These are phyloP conservation scores for Eucalyptus albens DNA, from an alignment of 345 rosid species.

Conservation along the genomic window DNA sequence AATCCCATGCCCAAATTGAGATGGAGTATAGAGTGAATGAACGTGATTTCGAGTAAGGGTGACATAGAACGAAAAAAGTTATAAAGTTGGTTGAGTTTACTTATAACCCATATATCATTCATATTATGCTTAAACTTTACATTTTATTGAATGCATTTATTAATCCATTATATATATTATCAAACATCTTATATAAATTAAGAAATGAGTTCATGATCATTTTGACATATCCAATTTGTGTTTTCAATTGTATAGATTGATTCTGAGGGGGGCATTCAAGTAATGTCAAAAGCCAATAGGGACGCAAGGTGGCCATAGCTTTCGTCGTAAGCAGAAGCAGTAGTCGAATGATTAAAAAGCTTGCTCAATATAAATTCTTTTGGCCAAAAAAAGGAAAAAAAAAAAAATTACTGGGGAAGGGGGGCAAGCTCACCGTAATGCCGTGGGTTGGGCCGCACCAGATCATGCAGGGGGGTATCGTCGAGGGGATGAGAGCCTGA, in stretches of 20 bases:
- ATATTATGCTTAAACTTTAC: no score
- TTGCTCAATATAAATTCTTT: background rate
- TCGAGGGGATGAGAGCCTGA: background rate
- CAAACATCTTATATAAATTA: no score
- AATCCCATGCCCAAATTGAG: no score
- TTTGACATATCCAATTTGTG: rapidly evolving
- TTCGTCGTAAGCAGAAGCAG: no score
- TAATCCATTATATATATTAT: no score
- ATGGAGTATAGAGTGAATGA: no score
- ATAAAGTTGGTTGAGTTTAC: no score
- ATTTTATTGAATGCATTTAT: no score
- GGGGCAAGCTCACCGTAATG: background rate
- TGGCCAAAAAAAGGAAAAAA: background rate
- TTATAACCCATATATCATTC: no score
- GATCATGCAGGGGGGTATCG: background rate
- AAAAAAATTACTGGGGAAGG: background rate
- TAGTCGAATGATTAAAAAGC: background rate
- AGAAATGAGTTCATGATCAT: rapidly evolving
- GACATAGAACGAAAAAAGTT: no score
- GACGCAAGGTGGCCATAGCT: no score
- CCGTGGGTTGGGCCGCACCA: background rate
- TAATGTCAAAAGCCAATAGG: no score
- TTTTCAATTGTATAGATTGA: background rate
- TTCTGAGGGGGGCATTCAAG: rapidly evolving
- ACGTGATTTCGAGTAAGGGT: rapidly evolving